Conservation (phyloP, 495 filamentous ascomycete species). For the Alectoria sarmentosa region DNA sequence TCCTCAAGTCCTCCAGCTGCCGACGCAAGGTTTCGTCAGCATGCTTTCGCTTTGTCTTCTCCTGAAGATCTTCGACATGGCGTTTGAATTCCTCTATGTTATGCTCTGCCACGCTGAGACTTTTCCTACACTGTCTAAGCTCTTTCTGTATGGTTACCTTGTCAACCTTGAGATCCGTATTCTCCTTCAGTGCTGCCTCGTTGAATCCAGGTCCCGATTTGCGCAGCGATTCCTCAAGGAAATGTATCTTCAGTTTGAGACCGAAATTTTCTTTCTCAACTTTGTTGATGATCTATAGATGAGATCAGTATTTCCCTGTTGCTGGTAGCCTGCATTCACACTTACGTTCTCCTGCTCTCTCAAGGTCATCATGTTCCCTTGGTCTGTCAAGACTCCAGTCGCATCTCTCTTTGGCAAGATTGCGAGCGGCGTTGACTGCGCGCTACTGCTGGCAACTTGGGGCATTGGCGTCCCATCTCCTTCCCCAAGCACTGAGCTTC, state of each 20-base stretch:
- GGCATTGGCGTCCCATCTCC: slow-evolving; percentile 59
- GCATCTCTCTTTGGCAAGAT: slow-evolving; percentile 52
- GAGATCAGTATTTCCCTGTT: slow-evolving; percentile 7
- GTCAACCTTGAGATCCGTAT: slow-evolving; percentile 90
- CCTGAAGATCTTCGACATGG: slow-evolving; percentile 69
- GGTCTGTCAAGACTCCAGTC: slow-evolving; percentile 59
- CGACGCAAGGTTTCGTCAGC: slow-evolving; percentile 56
- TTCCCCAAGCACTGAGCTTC: slow-evolving; percentile 44
- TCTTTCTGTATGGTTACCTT: slow-evolving; percentile 82
- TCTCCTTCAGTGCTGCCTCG: slow-evolving; percentile 80
- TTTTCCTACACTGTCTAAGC: slow-evolving; percentile 74
- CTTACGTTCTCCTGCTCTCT: slow-evolving; percentile 86
- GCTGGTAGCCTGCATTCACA: background rate
- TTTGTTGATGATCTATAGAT: slow-evolving; percentile 66
- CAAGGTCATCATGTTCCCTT: slow-evolving; percentile 82
- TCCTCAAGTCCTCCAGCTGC: slow-evolving; percentile 53
- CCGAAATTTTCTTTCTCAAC: slow-evolving; percentile 97
- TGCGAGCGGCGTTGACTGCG: slow-evolving; percentile 71
- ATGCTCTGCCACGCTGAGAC: slow-evolving; percentile 67
- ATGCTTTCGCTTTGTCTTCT: slow-evolving; percentile 69
- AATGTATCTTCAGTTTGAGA: slow-evolving; percentile 95
- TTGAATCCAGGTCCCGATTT: slow-evolving; percentile 84
- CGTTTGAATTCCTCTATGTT: slow-evolving; percentile 70
- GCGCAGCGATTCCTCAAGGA: slow-evolving; percentile 78
- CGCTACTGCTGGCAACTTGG: slow-evolving; percentile 67